Conservation (phyloP, 2,329 filamentous ascomycete genomes). For the Pseudogymnoascus sp. region DNA sequence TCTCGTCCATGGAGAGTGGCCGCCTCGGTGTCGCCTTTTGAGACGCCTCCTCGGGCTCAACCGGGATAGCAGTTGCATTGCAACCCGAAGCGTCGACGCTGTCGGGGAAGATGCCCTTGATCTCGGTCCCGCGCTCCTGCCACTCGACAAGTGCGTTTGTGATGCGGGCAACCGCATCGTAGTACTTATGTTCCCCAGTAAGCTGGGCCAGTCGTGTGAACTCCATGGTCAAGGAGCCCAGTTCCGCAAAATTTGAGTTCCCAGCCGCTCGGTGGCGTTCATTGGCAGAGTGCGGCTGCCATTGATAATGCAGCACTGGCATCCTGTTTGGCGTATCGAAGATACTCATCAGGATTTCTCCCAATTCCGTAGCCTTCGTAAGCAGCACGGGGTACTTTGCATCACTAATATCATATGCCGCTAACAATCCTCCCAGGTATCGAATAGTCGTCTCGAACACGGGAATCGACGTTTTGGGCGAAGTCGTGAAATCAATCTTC, state of each 20-base stretch:
- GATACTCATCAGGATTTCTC: conserved; percentile 27
- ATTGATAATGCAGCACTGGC: conserved; percentile 27
- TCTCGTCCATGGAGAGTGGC: conserved; percentile 12
- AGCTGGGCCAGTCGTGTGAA: conserved; percentile 85
- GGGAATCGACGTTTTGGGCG: conserved; percentile 24
- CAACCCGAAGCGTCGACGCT: conserved; percentile 73
- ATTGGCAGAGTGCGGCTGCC: conserved; percentile 58
- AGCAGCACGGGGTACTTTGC: conserved; percentile 24
- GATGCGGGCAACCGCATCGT: conserved; percentile 80
- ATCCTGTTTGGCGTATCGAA: conserved; percentile 50
- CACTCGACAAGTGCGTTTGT: conserved; percentile 70
- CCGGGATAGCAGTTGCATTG: conserved; percentile 44
- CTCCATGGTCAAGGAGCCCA: conserved; percentile 71
- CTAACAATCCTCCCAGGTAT: conserved; percentile 32
- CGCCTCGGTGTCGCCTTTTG: background rate
- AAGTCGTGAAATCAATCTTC: conserved; percentile 76
- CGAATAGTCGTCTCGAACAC: conserved; percentile 36
- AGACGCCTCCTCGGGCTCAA: background rate
- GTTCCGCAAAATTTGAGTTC: conserved; percentile 43
- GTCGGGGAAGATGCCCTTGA: conserved; percentile 77
- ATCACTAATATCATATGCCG: conserved; percentile 31
- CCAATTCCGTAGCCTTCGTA: conserved; percentile 28
- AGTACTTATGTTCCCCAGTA: conserved; percentile 74
- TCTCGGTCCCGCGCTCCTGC: conserved; percentile 53
- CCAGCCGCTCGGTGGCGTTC: conserved; percentile 55